Evolutionary conservation across 2,329 filamentous ascomycete species (phyloP).

Genomic region (Nannizziopsis arthrosporioides): DNA sequence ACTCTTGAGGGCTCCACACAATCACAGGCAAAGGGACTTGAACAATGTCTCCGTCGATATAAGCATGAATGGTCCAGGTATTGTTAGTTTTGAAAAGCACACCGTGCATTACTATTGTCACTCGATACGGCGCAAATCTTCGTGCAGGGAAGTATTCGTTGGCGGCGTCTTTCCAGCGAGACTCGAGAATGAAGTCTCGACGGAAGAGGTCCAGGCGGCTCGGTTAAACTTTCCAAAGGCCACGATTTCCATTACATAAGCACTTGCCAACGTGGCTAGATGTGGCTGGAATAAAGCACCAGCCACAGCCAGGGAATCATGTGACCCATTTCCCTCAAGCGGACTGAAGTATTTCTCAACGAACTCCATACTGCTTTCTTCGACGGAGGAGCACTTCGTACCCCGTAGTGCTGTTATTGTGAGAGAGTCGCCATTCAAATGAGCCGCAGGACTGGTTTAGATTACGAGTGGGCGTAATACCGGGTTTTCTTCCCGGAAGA

Average conservation of each 20-base stretch:
- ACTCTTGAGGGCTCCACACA: too few relatives aligned
- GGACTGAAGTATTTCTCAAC: too few relatives aligned
- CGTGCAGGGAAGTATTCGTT: too few relatives aligned
- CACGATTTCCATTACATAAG: background rate
- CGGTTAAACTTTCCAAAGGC: conserved; percentile 4
- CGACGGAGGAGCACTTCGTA: too few relatives aligned
- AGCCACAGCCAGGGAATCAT: background rate
- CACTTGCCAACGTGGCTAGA: background rate
- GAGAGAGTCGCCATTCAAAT: too few relatives aligned
- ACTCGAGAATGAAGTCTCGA: background rate
- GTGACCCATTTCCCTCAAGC: too few relatives aligned
- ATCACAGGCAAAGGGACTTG: background rate
- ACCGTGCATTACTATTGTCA: background rate
- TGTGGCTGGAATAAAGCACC: background rate
- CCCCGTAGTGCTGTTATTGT: too few relatives aligned
- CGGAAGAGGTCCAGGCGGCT: conserved; percentile 2
- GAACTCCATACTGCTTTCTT: too few relatives aligned
- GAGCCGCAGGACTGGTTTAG: too few relatives aligned
- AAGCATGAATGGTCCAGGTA: background rate
- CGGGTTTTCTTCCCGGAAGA: too few relatives aligned
- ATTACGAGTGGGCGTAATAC: too few relatives aligned
- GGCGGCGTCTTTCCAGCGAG: too few relatives aligned
- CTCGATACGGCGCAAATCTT: background rate
- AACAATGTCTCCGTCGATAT: background rate
- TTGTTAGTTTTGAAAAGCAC: background rate